Evolutionary conservation across 1,284 basidiomycete genomes (phyloP), one percentile per base, ranked within the genome.

Genomic region (Cryptococcus maquisensis): DNA sequence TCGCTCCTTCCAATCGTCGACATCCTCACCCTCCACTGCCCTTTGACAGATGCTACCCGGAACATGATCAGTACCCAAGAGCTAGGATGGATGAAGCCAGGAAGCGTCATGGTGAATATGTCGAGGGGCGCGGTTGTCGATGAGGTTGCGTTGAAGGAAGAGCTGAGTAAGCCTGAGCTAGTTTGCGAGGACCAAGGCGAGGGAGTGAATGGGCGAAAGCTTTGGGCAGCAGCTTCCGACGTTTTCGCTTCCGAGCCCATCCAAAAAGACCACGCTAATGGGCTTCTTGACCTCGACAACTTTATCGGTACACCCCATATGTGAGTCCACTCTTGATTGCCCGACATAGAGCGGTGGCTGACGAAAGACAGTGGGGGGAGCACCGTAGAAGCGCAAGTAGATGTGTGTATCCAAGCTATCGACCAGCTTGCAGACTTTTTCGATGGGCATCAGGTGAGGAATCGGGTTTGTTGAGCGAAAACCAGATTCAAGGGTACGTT

Each of bases 151-250:
- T 66, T 81, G 18, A 72, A 68, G 7, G 52, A 62, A 3, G 79
- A 79, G 0, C 56, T 81, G 10, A 42, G 41, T 13, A 49, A 37
- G 38, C 12, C 24, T 18, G 43, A 47, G 43, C 28, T 32, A 6
- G 20, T 39, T 16, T n/a, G 8, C 20, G 54, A 59, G 6, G 46
- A 49, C 4, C 70, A 71, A 13, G 71, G 68, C 6, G 52, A 61
- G 3, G 79, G 78, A 0, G 56, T 80, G 8, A 56, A 60, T 7
- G 47, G 47, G 3, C 69, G 72, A 12, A 49, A 52, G 23, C 67
- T 81, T 21, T 74, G 71, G 2, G 78, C 78, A 2, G 80, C 80
- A 0, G 80, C 76, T 0, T 61, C 80, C 2, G 80, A 81, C 56
- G 80, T 81, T 6, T 73, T 77, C 39, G 75, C 74, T 50, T 68